Evolutionary conservation across 2,329 filamentous ascomycete genomes (phyloP).

Genomic region (Neopestalotiopsis rosae): DNA sequence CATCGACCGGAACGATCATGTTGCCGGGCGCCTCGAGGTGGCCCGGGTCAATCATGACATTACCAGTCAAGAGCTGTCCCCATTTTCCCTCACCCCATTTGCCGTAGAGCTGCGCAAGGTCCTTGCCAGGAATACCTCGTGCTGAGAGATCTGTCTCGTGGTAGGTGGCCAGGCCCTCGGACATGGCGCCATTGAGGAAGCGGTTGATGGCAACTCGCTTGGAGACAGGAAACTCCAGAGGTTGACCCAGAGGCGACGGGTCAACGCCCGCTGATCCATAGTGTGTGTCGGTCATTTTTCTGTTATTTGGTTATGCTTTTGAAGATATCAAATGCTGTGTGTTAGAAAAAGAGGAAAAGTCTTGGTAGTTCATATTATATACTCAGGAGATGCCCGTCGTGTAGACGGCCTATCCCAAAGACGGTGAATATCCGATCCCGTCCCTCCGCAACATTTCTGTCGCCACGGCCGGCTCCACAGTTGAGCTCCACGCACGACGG

Average conservation of each 20-base stretch:
- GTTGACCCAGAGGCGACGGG: conserved; percentile 45
- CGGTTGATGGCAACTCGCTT: conserved; percentile 64
- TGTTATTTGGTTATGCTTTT: background rate
- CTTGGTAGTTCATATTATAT: background rate
- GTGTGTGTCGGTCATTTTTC: conserved; percentile 16
- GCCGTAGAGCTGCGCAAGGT: conserved; percentile 59
- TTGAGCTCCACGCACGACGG: background rate
- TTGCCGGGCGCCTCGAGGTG: conserved; percentile 62
- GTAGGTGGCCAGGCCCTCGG: conserved; percentile 68
- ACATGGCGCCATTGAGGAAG: conserved; percentile 73
- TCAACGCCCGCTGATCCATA: conserved; percentile 29
- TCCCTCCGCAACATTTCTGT: background rate
- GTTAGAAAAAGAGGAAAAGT: background rate
- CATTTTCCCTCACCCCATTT: conserved; percentile 64
- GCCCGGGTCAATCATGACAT: conserved; percentile 68
- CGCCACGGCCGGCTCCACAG: background rate
- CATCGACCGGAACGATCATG: conserved; percentile 60
- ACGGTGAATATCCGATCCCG: background rate
- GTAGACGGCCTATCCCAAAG: background rate
- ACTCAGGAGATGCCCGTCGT: background rate
- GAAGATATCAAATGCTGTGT: background rate
- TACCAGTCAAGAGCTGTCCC: conserved; percentile 66
- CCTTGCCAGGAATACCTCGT: conserved; percentile 48
- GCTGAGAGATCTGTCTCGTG: conserved; percentile 54
- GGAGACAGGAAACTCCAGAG: conserved; percentile 56